Conservation (phyloP, 768 basidiomycete species). For the Mycena vulgaris region DNA sequence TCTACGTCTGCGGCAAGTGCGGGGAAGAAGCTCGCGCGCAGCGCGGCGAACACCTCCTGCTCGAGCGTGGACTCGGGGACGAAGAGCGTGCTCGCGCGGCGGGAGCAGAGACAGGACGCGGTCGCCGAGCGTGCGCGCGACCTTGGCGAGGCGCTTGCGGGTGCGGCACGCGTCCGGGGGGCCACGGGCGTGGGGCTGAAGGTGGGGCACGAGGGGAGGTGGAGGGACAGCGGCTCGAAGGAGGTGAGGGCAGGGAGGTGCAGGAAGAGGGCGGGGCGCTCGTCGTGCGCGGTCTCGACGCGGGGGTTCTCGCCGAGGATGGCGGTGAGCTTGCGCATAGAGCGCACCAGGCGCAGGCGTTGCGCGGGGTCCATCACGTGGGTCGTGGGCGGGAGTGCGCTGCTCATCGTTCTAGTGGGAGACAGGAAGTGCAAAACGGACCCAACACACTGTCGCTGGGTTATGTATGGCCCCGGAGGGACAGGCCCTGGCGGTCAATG, state of each 20-base stretch:
- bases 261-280: slow-evolving; percentile 29
- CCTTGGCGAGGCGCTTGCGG: slow-evolving; percentile 59
- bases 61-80: slow-evolving; percentile 29
- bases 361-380: slow-evolving; percentile 6
- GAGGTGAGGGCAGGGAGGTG: slow-evolving; percentile 21
- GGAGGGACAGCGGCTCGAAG: slow-evolving; percentile 20
- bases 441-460: no score
- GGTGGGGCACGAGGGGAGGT: background rate
- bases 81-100: slow-evolving; percentile 29
- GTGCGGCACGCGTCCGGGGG: slow-evolving; percentile 31
- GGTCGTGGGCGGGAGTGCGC: slow-evolving; percentile 16
- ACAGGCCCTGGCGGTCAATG: no score
- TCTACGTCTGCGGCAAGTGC: no score
- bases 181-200: slow-evolving; percentile 36
- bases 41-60: slow-evolving; percentile 23
- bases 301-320: slow-evolving; percentile 34
- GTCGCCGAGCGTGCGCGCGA: slow-evolving; percentile 62
- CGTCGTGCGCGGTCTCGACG: slow-evolving; percentile 6
- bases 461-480: no score
- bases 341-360: slow-evolving; percentile 34
- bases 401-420: no score
- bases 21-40: background rate
- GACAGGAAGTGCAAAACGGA: no score
- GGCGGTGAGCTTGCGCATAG: slow-evolving; percentile 32
- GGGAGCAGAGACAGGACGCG: slow-evolving; percentile 57